These are phyloP conservation scores for Globisporangium echinulatum DNA, from an alignment of 352 stramenopile species.

Conservation along the genomic window DNA sequence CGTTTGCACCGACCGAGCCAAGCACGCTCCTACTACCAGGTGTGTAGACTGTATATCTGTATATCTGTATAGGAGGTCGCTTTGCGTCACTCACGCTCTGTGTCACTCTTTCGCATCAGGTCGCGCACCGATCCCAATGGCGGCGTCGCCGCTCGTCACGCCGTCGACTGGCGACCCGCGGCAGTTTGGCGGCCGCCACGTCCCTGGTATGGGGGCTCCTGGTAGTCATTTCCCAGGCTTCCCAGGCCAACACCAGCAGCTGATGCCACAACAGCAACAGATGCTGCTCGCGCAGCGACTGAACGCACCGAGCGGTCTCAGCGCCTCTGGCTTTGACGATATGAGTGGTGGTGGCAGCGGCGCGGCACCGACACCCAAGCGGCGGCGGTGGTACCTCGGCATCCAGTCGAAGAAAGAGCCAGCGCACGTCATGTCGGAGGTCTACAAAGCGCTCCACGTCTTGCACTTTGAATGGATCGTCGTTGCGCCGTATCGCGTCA, in stretches of 20 bases:
- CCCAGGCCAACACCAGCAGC: constrained; percentile 3
- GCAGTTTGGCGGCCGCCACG: constrained; percentile 58
- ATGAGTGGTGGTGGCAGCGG: constrained; percentile 1
- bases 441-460: constrained; percentile 97
- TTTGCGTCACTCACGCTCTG: not conserved
- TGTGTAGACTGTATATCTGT: constrained; percentile 4
- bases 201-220: constrained; percentile 5
- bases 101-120: constrained; percentile 17
- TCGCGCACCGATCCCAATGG: constrained; percentile 73
- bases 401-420: constrained; percentile 99
- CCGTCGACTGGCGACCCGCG: constrained; percentile 45
- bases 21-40: constrained; percentile 60
- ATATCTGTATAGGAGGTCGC: not conserved
- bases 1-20: constrained; percentile 60
- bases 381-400: constrained; percentile 96
- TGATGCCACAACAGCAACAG: not conserved
- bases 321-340: constrained; percentile 31
- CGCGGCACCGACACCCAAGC: constrained; percentile 40
- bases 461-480: constrained; percentile 97
- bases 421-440: constrained; percentile 99
- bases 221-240: constrained; percentile 5
- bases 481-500: constrained; percentile 95
- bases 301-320: constrained; percentile 8
- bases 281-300: constrained; percentile 1
- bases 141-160: constrained; percentile 67